phyloP scores from a whole-genome alignment of 495 filamentous ascomycete genomes.

The Podospora anserina region DNA sequence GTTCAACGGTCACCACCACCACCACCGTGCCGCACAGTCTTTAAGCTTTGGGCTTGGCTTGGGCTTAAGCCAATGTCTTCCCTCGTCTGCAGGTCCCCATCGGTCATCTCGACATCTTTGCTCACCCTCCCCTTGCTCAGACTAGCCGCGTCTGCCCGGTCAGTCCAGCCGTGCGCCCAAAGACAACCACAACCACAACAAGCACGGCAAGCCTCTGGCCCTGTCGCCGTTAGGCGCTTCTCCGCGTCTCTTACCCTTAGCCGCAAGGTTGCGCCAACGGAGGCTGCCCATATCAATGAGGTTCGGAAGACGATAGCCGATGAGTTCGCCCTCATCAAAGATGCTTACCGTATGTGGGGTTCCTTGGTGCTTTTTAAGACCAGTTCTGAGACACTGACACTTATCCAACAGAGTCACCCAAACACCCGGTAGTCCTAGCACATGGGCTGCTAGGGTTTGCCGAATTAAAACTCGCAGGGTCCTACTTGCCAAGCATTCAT shows the following conservation, averaged over 20 bases:
- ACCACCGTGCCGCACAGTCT: too few species aligned
- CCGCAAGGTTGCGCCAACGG: conserved; percentile 41
- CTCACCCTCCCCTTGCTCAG: too few species aligned
- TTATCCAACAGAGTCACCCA: conserved; percentile 37
- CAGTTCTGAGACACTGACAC: conserved; percentile 39
- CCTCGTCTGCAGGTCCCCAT: too few species aligned
- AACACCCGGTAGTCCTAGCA: conserved; percentile 75
- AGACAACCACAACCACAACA: too few species aligned
- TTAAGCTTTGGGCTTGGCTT: too few species aligned
- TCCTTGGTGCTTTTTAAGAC: not conserved
- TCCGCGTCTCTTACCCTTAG: not conserved
- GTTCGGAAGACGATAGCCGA: conserved; percentile 69
- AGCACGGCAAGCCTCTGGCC: too few species aligned
- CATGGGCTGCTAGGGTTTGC: conserved; percentile 93
- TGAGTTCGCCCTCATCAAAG: conserved; percentile 69
- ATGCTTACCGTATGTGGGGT: conserved; percentile 59
- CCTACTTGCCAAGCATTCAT: conserved; percentile 68
- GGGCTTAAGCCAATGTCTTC: too few species aligned
- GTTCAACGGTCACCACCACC: too few species aligned
- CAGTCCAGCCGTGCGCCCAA: too few species aligned
- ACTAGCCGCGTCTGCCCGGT: too few species aligned
- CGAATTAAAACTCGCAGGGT: conserved; percentile 69
- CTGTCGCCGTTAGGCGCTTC: not conserved
- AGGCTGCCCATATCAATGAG: conserved; percentile 37
- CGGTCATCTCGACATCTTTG: too few species aligned